These are phyloP conservation scores for Cynanchum wilfordii DNA, from an alignment of 257 asterid genomes.

Conservation along the genomic window DNA sequence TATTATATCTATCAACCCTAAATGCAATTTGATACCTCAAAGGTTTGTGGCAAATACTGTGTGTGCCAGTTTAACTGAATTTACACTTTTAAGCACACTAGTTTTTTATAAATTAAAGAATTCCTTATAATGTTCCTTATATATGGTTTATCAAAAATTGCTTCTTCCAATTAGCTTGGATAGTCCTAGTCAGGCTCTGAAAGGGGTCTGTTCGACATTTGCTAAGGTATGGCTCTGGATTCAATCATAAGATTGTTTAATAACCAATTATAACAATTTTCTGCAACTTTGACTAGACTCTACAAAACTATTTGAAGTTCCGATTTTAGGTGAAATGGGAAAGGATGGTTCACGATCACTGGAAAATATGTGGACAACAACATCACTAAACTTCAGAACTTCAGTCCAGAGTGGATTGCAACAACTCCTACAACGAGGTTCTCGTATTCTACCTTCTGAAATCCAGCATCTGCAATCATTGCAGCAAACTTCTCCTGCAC, in stretches of 20 bases:
- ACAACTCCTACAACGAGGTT: slow-evolving; percentile 95
- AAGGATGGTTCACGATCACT: background rate
- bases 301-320: background rate
- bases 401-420: slow-evolving; percentile 83
- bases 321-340: background rate
- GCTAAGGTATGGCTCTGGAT: no score
- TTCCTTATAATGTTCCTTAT: no score
- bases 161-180: no score
- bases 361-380: background rate
- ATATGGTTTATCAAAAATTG: no score
- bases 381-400: slow-evolving; percentile 35
- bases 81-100: no score
- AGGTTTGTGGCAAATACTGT: no score
- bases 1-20: no score
- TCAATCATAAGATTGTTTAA: background rate
- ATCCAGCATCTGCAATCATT: slow-evolving; percentile 89
- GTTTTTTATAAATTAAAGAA: no score
- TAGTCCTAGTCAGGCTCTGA: no score
- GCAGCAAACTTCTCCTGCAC: slow-evolving; percentile 74
- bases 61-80: no score
- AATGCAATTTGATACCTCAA: no score
- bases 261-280: background rate
- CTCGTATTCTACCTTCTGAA: slow-evolving; percentile 90
- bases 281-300: background rate
- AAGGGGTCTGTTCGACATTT: no score